These are phyloP conservation scores for Triglochin maritima DNA, from an alignment of 106 monocot genomes.

Conservation along the genomic window DNA sequence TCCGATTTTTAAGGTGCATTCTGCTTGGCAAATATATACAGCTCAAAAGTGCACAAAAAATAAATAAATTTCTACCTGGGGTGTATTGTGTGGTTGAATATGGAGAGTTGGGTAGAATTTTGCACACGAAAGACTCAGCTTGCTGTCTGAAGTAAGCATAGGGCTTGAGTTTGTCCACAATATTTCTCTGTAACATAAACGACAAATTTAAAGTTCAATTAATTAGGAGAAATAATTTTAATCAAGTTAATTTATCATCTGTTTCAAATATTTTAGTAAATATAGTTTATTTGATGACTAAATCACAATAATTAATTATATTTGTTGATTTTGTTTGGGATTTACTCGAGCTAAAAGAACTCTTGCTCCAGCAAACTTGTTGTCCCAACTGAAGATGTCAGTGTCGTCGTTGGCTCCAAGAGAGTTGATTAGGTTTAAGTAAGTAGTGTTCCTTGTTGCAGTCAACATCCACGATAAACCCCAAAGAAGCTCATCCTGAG, in stretches of 20 bases:
- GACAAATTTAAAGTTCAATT: too few species aligned
- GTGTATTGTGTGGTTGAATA: constrained; percentile 48
- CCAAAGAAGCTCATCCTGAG: constrained; percentile 58
- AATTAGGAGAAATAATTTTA: too few species aligned
- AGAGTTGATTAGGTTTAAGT: constrained; percentile 27
- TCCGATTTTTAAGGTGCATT: too few species aligned
- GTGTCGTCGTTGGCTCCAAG: constrained; percentile 26
- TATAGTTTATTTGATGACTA: too few species aligned
- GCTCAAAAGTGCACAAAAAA: too few species aligned
- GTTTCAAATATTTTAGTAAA: too few species aligned
- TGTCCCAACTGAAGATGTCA: constrained; percentile 60
- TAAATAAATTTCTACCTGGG: constrained; percentile 17
- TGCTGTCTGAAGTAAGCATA: constrained; percentile 37
- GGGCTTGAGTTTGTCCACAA: constrained; percentile 32
- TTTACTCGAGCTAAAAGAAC: constrained; percentile 35
- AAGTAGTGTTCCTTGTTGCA: constrained; percentile 34
- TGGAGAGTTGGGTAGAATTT: constrained; percentile 40
- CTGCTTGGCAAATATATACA: too few species aligned
- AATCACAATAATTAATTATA: too few species aligned
- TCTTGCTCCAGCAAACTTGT: constrained; percentile 42
- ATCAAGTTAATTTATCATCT: too few species aligned
- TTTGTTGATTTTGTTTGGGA: too few species aligned
- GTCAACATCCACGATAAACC: constrained; percentile 47
- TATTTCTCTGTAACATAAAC: constrained; percentile 17
- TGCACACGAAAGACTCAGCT: constrained; percentile 61